phyloP scores from a whole-genome alignment of 331 rosid genomes.

The Phaseolus coccineus region DNA sequence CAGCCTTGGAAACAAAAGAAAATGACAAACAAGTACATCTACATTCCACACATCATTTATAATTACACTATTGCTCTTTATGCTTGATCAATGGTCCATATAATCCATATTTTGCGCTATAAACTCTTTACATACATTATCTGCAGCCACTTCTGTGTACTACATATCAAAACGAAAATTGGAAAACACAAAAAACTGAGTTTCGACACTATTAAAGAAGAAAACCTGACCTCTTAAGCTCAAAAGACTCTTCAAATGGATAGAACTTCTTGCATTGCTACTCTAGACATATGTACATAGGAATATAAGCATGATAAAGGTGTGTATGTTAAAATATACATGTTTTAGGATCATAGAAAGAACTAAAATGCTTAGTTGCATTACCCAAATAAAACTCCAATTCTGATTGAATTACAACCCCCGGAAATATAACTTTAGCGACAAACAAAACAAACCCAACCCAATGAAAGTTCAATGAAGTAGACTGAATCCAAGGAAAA shows the following conservation, averaged over 20 bases:
- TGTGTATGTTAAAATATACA: not conserved
- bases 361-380: not conserved
- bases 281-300: slow-evolving; percentile 12
- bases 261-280: not conserved
- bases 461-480: slow-evolving; percentile 3
- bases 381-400: not conserved
- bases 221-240: not conserved
- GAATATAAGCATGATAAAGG: not conserved
- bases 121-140: slow-evolving; percentile 31
- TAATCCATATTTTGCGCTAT: slow-evolving; percentile 26
- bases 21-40: slow-evolving; percentile 30
- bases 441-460: slow-evolving; percentile 28
- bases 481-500: slow-evolving; percentile 17
- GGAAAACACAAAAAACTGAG: slow-evolving; percentile 18
- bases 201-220: not conserved
- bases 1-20: slow-evolving; percentile 35
- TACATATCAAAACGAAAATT: slow-evolving; percentile 8
- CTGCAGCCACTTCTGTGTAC: not conserved
- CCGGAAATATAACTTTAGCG: no score
- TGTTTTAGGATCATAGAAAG: not conserved
- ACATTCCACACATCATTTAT: slow-evolving; percentile 31
- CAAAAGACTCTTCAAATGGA: not conserved
- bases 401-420: not conserved
- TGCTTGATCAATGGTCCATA: slow-evolving; percentile 23
- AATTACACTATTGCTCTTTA: slow-evolving; percentile 30